Conservation (phyloP, 2,329 filamentous ascomycete genomes). For the Sporothrix sp. region DNA sequence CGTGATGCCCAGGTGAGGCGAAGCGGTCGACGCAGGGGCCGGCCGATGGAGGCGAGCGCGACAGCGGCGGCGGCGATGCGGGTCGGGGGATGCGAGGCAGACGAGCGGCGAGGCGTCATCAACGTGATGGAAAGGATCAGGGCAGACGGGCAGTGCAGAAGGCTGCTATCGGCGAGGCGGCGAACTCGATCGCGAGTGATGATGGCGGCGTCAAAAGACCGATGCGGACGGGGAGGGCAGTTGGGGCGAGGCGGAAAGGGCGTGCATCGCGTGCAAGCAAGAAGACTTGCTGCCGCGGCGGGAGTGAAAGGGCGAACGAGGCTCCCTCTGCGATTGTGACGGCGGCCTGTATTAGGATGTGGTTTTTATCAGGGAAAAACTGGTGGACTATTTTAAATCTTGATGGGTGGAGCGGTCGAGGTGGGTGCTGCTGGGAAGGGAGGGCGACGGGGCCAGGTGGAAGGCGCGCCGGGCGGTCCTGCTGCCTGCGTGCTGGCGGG, state of each 20-base stretch:
- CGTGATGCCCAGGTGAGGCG: not conserved
- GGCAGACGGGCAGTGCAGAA: not conserved
- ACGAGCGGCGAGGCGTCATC: too few species aligned
- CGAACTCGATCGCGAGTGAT: too few species aligned
- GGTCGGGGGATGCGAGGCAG: too few species aligned
- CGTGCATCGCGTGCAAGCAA: conserved; percentile 15
- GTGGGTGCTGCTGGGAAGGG: conserved; percentile 4
- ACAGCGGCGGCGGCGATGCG: not conserved
- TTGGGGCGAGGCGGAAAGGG: not conserved
- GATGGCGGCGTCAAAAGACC: not conserved
- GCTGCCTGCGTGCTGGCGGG: not conserved
- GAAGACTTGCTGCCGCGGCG: conserved; percentile 16
- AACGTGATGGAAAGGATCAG: not conserved
- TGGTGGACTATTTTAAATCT: conserved; percentile 15
- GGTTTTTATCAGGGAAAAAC: conserved; percentile 10
- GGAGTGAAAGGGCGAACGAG: conserved; percentile 10
- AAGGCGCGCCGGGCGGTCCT: not conserved
- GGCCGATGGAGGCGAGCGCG: not conserved
- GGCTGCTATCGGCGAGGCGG: too few species aligned
- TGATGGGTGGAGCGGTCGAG: conserved; percentile 16
- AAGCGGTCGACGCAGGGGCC: not conserved
- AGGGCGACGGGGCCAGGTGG: not conserved
- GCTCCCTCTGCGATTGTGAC: conserved; percentile 15
- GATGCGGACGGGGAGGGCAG: not conserved
- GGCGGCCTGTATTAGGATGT: conserved; percentile 8